Base-by-base conservation (phyloP, 371 early-diverging fungal genomes). In the Apophysomyces elegans region DNA sequence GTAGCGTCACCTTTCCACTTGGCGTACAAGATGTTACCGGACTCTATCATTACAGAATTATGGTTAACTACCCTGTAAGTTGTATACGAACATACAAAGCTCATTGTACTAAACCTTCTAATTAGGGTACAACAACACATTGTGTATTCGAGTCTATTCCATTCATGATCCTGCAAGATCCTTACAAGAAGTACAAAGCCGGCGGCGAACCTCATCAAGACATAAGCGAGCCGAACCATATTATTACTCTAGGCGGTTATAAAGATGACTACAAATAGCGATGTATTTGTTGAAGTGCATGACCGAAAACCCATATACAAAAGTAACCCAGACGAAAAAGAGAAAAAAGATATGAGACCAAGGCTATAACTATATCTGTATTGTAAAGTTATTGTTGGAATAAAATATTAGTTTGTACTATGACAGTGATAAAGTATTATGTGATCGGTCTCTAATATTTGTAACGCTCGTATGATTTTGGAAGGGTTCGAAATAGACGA, bases 41-140 rank as follows among this genome's bases (percentile, higher is more conserved):
- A 16, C 47, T 68, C 12, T 71, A 75, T 44, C 75, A 75, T 59
- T 75, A 75, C 56, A 69, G 75, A 35, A 64, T 75, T 56, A 75
- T 75, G 75, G 75, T 70, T 9, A 69, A 71, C 21, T 70, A 75
- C 62, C 61, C 62, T 7, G 72, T 72, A 72, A 65, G 68, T 54
- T 13, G 13, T 26, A 26, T 26, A 4, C 7, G 13, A 16, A 14
- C 37, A 7, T 32, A 3, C 41, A 50, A 9, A 50, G 9, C 9
- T n/a, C 9, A n/a, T 12, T 37, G 43, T 35, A 41, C 14, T 61
- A 12, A 44, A 43, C 37, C 16, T 16, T 13, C 4, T 35, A 12
- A 13, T 18, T 35, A 72, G 72, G 68, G 66, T 26, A 72, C 73
- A 7, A 58, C 46, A 16, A 63, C 63, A 1, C 74, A 73, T 43